These are phyloP conservation scores for Penicillium paxilli DNA, from an alignment of 495 filamentous ascomycete species.

Conservation along the genomic window DNA sequence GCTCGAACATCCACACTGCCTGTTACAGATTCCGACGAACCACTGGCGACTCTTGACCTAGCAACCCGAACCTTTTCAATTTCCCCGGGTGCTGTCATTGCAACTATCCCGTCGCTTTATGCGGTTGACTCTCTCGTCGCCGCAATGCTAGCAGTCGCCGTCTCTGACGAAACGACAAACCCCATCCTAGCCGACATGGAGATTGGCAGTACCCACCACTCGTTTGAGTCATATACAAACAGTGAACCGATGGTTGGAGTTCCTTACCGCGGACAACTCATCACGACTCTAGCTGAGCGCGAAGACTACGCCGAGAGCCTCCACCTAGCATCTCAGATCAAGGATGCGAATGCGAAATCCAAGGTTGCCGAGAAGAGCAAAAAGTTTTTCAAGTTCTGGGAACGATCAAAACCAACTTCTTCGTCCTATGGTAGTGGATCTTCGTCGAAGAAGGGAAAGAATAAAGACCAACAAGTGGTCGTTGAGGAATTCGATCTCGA, in stretches of 20 bases:
- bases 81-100: constrained; percentile 40
- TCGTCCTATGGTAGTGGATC: not conserved
- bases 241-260: not conserved
- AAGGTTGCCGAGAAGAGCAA: constrained; percentile 9
- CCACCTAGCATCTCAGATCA: constrained; percentile 33
- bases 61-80: constrained; percentile 47
- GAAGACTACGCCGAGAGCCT: constrained; percentile 38
- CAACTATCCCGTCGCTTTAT: constrained; percentile 60
- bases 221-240: not conserved
- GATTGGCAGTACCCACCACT: constrained; percentile 23
- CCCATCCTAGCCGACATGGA: constrained; percentile 37
- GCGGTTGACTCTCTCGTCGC: constrained; percentile 73
- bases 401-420: not conserved
- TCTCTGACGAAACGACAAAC: constrained; percentile 54
- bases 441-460: constrained; percentile 19
- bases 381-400: constrained; percentile 26
- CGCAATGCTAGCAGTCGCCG: constrained; percentile 68
- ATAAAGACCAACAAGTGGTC: constrained; percentile 28
- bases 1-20: constrained; percentile 45
- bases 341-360: constrained; percentile 15
- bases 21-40: constrained; percentile 40
- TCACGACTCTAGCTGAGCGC: constrained; percentile 43
- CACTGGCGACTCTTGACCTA: constrained; percentile 52
- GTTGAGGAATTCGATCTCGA: constrained; percentile 50
- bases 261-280: constrained; percentile 31